phyloP scores from a whole-genome alignment of 768 basidiomycete genomes.

The Lactarius quietus region DNA sequence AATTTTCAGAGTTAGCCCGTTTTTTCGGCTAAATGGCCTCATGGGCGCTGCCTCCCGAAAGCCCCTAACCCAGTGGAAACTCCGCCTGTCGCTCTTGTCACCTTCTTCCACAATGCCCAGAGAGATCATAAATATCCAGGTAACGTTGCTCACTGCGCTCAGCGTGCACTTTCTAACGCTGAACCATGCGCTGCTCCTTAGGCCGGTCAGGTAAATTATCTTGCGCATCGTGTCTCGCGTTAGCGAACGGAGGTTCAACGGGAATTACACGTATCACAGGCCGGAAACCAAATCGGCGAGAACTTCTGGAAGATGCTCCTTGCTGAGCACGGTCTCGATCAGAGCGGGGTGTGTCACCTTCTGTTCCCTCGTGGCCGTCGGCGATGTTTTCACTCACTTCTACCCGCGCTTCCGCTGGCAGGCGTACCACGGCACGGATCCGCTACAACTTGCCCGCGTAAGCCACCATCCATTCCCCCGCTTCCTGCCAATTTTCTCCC shows the following conservation, averaged over 20 bases:
- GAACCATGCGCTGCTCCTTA: slow-evolving; percentile 29
- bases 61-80: slow-evolving; percentile 7
- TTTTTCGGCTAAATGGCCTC: slow-evolving; percentile 20
- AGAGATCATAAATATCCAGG: slow-evolving; percentile 84
- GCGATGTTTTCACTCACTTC: background rate
- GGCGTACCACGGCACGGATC: slow-evolving; percentile 67
- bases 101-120: slow-evolving; percentile 49
- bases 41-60: slow-evolving; percentile 3
- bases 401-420: background rate
- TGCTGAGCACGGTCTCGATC: slow-evolving; percentile 78
- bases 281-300: slow-evolving; percentile 77
- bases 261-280: slow-evolving; percentile 38
- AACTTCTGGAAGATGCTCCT: slow-evolving; percentile 89
- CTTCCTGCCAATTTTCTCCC: background rate
- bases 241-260: background rate
- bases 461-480: slow-evolving; percentile 19
- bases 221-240: background rate
- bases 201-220: slow-evolving; percentile 65
- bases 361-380: background rate
- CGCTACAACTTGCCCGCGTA: slow-evolving; percentile 70
- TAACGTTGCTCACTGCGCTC: slow-evolving; percentile 22
- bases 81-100: slow-evolving; percentile 1
- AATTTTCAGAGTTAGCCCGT: too few relatives aligned
- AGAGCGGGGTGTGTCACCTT: slow-evolving; percentile 54
- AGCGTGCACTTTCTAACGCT: background rate